Evolutionary conservation across 371 early-diverging fungal genomes (phyloP).

Genomic region (Lichtheimia ramosa): DNA sequence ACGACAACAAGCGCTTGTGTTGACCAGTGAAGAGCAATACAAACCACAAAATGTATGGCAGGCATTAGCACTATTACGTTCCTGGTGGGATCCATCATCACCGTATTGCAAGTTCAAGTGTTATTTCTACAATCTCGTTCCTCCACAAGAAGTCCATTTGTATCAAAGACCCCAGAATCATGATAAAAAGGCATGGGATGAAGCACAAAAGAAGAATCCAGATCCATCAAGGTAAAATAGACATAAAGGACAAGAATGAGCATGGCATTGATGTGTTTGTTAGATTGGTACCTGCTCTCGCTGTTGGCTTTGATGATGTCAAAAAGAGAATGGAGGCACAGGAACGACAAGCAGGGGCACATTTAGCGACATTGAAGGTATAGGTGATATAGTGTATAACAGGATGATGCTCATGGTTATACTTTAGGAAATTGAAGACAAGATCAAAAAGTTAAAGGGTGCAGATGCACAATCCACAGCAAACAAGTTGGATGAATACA

Average conservation of each 20-base stretch:
- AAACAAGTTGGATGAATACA: slow-evolving; percentile 67
- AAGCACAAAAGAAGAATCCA: slow-evolving; percentile 82
- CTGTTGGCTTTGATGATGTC: slow-evolving; percentile 86
- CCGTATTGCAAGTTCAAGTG: slow-evolving; percentile 83
- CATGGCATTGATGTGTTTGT: background rate
- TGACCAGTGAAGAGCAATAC: slow-evolving; percentile 19
- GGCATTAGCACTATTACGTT: slow-evolving; percentile 59
- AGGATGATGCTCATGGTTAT: background rate
- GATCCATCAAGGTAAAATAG: slow-evolving; percentile 68
- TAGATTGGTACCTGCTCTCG: slow-evolving; percentile 79
- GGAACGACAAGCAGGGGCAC: slow-evolving; percentile 51
- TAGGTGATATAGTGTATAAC: background rate
- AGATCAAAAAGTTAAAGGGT: slow-evolving; percentile 66
- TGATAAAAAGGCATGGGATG: slow-evolving; percentile 78
- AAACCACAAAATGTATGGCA: slow-evolving; percentile 55
- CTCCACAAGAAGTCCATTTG: slow-evolving; percentile 72
- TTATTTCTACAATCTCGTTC: slow-evolving; percentile 90
- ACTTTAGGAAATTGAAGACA: slow-evolving; percentile 52
- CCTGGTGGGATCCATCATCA: slow-evolving; percentile 78
- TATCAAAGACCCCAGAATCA: slow-evolving; percentile 76
- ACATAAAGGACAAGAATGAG: background rate
- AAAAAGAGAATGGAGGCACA: slow-evolving; percentile 81
- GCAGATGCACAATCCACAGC: slow-evolving; percentile 63
- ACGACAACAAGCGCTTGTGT: slow-evolving; percentile 32
- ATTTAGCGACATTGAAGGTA: slow-evolving; percentile 41